Evolutionary conservation across 805 yeast species (phyloP), one percentile per base, ranked within the genome.

Genomic region (Ogataea ganodermae): DNA sequence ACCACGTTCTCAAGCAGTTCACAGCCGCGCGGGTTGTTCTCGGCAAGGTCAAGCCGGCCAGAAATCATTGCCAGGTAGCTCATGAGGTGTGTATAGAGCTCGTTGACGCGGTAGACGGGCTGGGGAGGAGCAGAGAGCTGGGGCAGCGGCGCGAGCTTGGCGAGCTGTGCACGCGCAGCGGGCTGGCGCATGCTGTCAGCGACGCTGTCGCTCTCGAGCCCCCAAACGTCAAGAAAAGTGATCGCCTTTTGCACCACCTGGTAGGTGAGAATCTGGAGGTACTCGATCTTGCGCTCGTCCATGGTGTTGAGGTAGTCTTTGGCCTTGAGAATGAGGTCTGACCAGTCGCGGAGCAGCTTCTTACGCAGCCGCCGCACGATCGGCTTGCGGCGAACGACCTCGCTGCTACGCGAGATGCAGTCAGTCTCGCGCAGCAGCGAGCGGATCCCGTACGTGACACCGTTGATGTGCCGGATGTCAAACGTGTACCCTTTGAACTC

Each of bases 31-130:
- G 81, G 75, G 60, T 86, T 86, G 56, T 83, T 85, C 59, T 87
- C 94, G 28, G 86, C 80, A 64, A 87, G 72, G 62, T 87, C 94
- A 53, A 87, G 66, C 56, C 95, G 69, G n/a, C 95, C 95, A 13
- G 85, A 72, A 8, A 86, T 77, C 53, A 87, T 58, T 2, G 85
- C 83, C 52, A 86, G 70, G 57, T 86, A 86, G 1, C 79, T 72
- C 56, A 78, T 77, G 13, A 85, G 59, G 4, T 83, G 69, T 22
- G 79, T 76, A 55, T 84, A 77, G 33, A 86, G 76, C 62, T 86
- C 91, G 21, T 80, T 76, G 20, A 86, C 69, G 56, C 95, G 71
- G 46, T 73, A 76, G 46, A 78, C 73, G 0, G 89, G 88, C 45
- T 70, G 66, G 2, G 95, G 95, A 1, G 89, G 80, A 1, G 62